Evolutionary conservation across 345 rosid species (phyloP), one percentile per base, ranked within the genome.

Genomic region (Brassica incana): DNA sequence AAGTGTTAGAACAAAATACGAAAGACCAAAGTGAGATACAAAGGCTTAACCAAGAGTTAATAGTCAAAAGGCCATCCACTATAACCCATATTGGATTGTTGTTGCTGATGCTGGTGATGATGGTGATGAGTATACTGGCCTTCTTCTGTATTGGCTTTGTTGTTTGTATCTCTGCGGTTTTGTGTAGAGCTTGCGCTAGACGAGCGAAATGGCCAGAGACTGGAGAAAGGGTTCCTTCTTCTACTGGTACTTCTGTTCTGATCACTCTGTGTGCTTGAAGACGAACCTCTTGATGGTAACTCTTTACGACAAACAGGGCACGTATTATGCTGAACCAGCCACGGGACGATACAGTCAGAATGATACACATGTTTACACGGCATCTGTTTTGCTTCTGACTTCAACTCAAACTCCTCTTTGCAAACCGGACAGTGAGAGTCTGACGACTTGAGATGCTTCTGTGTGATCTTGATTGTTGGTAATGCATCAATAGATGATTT

Each of bases 221-320:
- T 73, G 0, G 97, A 90, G 45, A 90, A 89, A 18, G 83, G 82
- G 60, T 83, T 91, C 78, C 99, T 79, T 75, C 98, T 88, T 69
- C 90, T 82, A 56, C 15, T 84, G 38, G 85, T 77, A 67, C 78
- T 86, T 48, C 78, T 60, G 72, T 54, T 84, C 77, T 79, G 97
- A 72, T 85, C 70, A 82, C 85, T 83, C 69, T 91, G 84, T 15
- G 77, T 27, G 43, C 59, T 81, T 30, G 77, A 81, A 71, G 84
- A 76, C 8, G 92, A 82, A 35, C 90, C 90, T 73, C 82, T 86
- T 4, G 80, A 82, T 0, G 97, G 89, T 62, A 95, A 80, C 83
- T 91, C 99, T 76, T 92, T 92, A 35, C 93, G 97, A 78, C 97
- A 92, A 36, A 92, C 91, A 2, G 97, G 97, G 62, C 97, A 92